Evolutionary conservation across 192 early-diverging fungal genomes (phyloP), one percentile per base, ranked within the genome.

Genomic region (Backusella australiensis): DNA sequence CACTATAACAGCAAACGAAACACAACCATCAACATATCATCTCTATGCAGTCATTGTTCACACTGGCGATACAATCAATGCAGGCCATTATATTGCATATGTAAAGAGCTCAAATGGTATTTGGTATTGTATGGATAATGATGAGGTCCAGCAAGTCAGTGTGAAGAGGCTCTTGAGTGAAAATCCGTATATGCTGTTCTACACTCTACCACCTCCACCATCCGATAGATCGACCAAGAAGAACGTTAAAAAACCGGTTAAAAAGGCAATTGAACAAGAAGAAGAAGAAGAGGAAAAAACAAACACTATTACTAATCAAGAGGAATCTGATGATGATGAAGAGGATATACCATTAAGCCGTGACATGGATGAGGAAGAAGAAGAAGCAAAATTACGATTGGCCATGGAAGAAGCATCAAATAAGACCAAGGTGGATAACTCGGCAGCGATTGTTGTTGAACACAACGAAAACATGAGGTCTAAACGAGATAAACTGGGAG

Each of bases 81-180:
- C 91, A 19, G 95, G 96, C 17, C 95, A 95, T 80, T 97, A 95
- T 81, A 92, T 88, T 71, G 89, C 90, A 39, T 97, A 87, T 82
- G 90, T 95, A 46, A 92, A 92, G 78, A 86, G 91, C 9, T 85
- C 93, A 1, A 89, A 91, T 35, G 94, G 93, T 12, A 83, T 87
- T 7, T 97, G 94, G 94, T 93, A 93, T 71, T 87, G 90, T 42
- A 91, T 94, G 86, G 89, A 96, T 77, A 93, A 95, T 79, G 87
- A 86, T 8, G 52, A 59, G 15, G 94, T 97, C 6, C 83, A 85
- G 26, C 90, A 92, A 75, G 93, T 94, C 53, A 92, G 90, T 72
- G 78, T 89, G 35, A 83, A 85, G 41, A 90, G 90, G 7, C 91
- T 97, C 0, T 84, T 95, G 12, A 78, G 78, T 12, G 90, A 94